phyloP scores from a whole-genome alignment of 306 rosid species.

The Lathyrus tuberosus region DNA sequence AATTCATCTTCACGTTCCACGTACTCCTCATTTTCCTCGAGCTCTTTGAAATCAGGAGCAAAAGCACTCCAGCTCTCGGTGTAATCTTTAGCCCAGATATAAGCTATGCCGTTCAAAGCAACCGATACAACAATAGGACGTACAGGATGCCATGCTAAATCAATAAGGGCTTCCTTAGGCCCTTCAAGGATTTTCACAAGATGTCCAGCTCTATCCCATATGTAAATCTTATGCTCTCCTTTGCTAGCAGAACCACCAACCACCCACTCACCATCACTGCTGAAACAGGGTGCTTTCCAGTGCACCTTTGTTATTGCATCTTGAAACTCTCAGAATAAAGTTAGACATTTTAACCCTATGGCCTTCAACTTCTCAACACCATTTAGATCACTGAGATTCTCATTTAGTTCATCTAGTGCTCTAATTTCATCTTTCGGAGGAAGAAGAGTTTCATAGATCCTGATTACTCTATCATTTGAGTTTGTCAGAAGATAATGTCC shows the following conservation, averaged over 20 bases:
- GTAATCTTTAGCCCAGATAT: no score
- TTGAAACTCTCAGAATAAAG: slow-evolving; percentile 85
- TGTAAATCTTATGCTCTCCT: slow-evolving; percentile 96
- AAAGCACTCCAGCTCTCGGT: no score
- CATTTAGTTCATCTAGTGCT: slow-evolving; percentile 54
- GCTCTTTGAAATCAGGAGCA: no score
- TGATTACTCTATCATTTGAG: no score
- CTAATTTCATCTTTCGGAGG: slow-evolving; percentile 57
- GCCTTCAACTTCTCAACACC: slow-evolving; percentile 73
- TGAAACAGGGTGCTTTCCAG: slow-evolving; percentile 97
- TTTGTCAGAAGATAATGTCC: no score
- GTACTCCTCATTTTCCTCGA: no score
- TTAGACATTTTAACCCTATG: slow-evolving; percentile 14
- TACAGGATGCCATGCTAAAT: slow-evolving; percentile 96
- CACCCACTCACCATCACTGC: slow-evolving; percentile 99
- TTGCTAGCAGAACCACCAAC: slow-evolving; percentile 97
- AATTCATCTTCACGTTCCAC: no score
- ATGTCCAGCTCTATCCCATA: slow-evolving; percentile 97
- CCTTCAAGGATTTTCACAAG: slow-evolving; percentile 90
- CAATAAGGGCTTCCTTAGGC: slow-evolving; percentile 44
- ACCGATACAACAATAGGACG: slow-evolving; percentile 92
- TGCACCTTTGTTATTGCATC: slow-evolving; percentile 87
- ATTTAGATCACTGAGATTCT: slow-evolving; percentile 48
- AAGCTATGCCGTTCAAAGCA: slow-evolving; percentile 61
- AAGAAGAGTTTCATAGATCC: no score